Evolutionary conservation across 2,329 filamentous ascomycete genomes (phyloP), one percentile per base, ranked within the genome.

Genomic region (Mycosphaerella sp.): DNA sequence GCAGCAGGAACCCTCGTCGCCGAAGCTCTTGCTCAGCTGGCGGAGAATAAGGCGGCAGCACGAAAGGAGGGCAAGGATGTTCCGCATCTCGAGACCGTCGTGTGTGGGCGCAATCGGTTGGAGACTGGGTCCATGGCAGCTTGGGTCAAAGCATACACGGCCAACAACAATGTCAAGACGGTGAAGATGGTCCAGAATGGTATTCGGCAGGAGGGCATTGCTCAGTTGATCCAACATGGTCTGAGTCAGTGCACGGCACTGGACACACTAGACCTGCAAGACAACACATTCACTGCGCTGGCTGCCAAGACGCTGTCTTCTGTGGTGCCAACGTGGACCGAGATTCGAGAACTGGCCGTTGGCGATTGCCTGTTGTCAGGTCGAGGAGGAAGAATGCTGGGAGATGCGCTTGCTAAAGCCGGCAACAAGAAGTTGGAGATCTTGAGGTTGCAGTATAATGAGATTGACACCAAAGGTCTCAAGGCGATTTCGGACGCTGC

Each of bases 141-240:
- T 0, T 98, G 93, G 93, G 90, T 91, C 41, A 87, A 86, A 70
- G 80, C 89, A 1, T 96, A 89, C 71, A 83, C 84, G 65, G 84
- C 92, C 54, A 89, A 97, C 68, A 75, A 72, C 69, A 85, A 86
- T 54, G 81, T 98, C 59, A 87, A 85, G 73, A 84, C 84, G 55
- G 82, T 98, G 63, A 95, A 92, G 78, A 97, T 98, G 93, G 89
- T 95, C 26, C 93, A 97, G 73, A 97, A 98, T 70, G 93, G 93
- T 49, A 98, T 98, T 64, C 82, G 93, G 42, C 89, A 92, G 69
- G 90, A 97, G 72, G 93, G 93, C 57, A 93, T 97, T 66, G 84
- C 84, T 45, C 80, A 86, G 61, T 77, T 98, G 53, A 76, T 98
- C 60, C 84, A 81, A 57, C 78, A 91, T 50, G 93, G 93, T 58